phyloP scores from a whole-genome alignment of 2,329 filamentous ascomycete genomes.

The Xylaria digitata region DNA sequence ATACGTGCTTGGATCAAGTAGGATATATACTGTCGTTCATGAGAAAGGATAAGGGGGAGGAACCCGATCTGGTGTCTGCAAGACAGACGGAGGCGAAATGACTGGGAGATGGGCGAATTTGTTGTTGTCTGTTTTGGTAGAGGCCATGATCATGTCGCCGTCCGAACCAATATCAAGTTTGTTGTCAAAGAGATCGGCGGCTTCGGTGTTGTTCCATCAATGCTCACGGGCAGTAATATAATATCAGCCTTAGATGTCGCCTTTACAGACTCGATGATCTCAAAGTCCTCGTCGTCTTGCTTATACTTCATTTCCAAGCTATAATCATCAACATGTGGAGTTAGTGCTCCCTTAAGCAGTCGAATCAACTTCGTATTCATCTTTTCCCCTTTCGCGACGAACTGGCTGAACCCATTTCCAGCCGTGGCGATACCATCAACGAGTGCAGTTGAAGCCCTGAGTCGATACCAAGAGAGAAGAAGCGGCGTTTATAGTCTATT shows the following conservation, averaged over 20 bases:
- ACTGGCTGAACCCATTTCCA: conserved; percentile 35
- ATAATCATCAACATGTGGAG: conserved; percentile 29
- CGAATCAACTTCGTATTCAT: conserved; percentile 37
- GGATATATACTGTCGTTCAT: conserved; percentile 31
- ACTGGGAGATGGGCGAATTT: conserved; percentile 22
- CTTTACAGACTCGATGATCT: conserved; percentile 23
- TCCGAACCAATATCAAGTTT: background rate
- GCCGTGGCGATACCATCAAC: conserved; percentile 34
- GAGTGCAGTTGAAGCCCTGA: conserved; percentile 29
- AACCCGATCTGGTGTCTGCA: conserved; percentile 28
- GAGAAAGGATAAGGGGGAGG: conserved; percentile 35
- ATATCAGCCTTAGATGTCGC: conserved; percentile 7
- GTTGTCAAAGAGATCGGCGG: conserved; percentile 23
- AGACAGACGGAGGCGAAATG: conserved; percentile 19
- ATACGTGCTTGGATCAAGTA: conserved; percentile 31
- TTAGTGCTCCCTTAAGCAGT: conserved; percentile 35
- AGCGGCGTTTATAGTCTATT: conserved; percentile 21
- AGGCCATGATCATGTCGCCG: background rate
- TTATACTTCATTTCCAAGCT: conserved; percentile 32
- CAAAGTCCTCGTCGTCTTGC: conserved; percentile 21
- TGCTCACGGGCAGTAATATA: background rate
- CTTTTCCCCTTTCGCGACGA: conserved; percentile 27
- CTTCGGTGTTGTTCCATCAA: background rate
- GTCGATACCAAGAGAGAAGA: conserved; percentile 38
- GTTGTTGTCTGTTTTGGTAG: background rate